Evolutionary conservation across 176 grass and related monocot genomes (phyloP).

Genomic region (Avena atlantica): DNA sequence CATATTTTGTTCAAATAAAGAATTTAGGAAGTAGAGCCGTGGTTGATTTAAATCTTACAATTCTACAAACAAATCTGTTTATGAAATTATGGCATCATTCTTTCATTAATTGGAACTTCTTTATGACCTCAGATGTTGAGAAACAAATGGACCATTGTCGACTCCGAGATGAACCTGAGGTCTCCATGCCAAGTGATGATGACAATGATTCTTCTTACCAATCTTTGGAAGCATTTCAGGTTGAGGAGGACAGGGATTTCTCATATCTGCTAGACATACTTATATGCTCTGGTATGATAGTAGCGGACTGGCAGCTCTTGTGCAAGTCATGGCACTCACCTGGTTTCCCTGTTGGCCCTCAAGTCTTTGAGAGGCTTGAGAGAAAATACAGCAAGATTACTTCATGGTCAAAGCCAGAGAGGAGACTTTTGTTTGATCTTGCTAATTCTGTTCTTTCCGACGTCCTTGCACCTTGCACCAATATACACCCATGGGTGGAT

Average conservation of each 20-base stretch:
- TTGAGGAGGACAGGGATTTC: conserved; percentile 73
- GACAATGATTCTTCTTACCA: conserved; percentile 42
- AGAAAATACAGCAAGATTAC: conserved; percentile 60
- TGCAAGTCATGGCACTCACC: conserved; percentile 57
- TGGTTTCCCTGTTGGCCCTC: conserved; percentile 49
- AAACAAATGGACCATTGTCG: conserved; percentile 21
- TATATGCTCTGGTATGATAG: conserved; percentile 57
- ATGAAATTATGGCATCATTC: not conserved
- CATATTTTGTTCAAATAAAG: not conserved
- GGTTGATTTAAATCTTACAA: not conserved
- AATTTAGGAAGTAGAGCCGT: not conserved
- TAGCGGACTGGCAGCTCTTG: conserved; percentile 48
- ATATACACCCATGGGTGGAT: conserved; percentile 52
- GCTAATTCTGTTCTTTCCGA: conserved; percentile 65
- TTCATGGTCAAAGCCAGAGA: conserved; percentile 64
- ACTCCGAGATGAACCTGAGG: conserved; percentile 52
- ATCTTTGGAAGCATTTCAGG: conserved; percentile 57
- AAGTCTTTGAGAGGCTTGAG: conserved; percentile 70
- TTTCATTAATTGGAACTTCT: conserved; percentile 31
- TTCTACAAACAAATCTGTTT: conserved; percentile 1
- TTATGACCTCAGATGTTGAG: conserved; percentile 26
- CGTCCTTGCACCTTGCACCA: conserved; percentile 52
- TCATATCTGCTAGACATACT: conserved; percentile 78
- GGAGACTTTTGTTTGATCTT: conserved; percentile 69
- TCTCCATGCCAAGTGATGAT: conserved; percentile 48